Conservation (phyloP, 768 basidiomycete species). For the Pulveroboletus sp. region DNA sequence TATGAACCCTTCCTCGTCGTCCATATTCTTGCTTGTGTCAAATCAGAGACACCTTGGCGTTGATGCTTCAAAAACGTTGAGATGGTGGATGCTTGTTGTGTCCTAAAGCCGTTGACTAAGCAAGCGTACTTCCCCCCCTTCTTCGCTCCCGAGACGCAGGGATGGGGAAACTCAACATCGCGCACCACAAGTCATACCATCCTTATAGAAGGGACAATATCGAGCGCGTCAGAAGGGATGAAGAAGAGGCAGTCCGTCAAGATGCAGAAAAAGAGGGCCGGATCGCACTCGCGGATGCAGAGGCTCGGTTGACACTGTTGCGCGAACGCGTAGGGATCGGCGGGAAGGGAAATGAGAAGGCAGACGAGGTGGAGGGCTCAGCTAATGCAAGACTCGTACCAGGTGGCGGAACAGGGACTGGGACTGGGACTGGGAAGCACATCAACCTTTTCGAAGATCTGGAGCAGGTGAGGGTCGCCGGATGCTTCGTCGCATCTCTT, state of each 20-base stretch:
- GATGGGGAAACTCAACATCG: slow-evolving; percentile 58
- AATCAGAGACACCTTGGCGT: neutral
- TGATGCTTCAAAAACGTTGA: no score
- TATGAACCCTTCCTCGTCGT: slow-evolving; percentile 11
- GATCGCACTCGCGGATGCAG: slow-evolving; percentile 74
- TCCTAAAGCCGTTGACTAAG: slow-evolving; percentile 16
- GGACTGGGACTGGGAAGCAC: slow-evolving; percentile 47
- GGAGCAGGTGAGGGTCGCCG: slow-evolving; percentile 49
- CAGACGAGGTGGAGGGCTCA: slow-evolving; percentile 25
- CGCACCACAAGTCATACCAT: slow-evolving; percentile 89
- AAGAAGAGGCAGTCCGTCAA: slow-evolving; percentile 67
- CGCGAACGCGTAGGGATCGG: slow-evolving; percentile 53
- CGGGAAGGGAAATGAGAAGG: slow-evolving; percentile 35
- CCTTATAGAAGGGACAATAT: slow-evolving; percentile 84
- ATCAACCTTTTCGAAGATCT: slow-evolving; percentile 83
- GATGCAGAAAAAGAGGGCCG: slow-evolving; percentile 68
- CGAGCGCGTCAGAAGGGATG: slow-evolving; percentile 72
- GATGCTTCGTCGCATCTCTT: neutral
- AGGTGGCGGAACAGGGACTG: neutral
- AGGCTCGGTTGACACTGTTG: slow-evolving; percentile 66
- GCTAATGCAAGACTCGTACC: neutral
- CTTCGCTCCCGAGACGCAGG: neutral
- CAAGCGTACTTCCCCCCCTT: neutral
- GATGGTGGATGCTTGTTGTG: neutral
- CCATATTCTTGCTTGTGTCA: slow-evolving; percentile 5